Evolutionary conservation across 1,284 basidiomycete genomes (phyloP), one percentile per base, ranked within the genome.

Genomic region (Naganishia sp.): DNA sequence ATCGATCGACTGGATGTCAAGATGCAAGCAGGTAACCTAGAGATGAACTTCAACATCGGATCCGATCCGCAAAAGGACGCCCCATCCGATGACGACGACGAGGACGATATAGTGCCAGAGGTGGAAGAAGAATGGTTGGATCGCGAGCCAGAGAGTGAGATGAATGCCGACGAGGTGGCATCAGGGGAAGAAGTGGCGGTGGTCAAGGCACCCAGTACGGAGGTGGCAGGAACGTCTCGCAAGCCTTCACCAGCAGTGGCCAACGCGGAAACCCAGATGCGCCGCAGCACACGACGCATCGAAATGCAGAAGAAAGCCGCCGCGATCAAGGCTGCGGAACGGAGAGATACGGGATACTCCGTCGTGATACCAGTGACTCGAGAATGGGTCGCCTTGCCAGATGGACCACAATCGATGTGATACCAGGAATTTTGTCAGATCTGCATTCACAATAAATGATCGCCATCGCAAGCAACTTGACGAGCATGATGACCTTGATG

Each of bases 11-110:
- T 61, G 6, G 58, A 61, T 28, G 58, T 61, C 47, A 61, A 61
- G 47, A 61, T 61, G 58, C 58, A 61, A 51, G 58, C 58, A 4
- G 58, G 58, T 35, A 61, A 61, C 41, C 47, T 61, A 23, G 58
- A 61, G 17, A 61, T 61, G 58, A 50, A 51, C 45, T 18, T 50
- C 18, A 39, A 50, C 23, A 28, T 42, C 10, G 39, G 23, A 42
- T 50, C 58, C 17, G 47, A 51, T 41, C 21, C 47, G 15, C 47
- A 61, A 4, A n/a, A 51, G 7, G 13, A 49, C 3, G 47, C 41
- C 3, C 17, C 45, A 17, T 25, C 39, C 7, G 46, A 39, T 15
- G 58, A 61, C 21, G 49, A 49, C 2, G 58, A 51, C 2, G 31
- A 18, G 13, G 47, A 61, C 49, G 23, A 21, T 13, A 47, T 51